phyloP scores from a whole-genome alignment of 2,329 filamentous ascomycete genomes.

The Aspergillus novofumigatus region DNA sequence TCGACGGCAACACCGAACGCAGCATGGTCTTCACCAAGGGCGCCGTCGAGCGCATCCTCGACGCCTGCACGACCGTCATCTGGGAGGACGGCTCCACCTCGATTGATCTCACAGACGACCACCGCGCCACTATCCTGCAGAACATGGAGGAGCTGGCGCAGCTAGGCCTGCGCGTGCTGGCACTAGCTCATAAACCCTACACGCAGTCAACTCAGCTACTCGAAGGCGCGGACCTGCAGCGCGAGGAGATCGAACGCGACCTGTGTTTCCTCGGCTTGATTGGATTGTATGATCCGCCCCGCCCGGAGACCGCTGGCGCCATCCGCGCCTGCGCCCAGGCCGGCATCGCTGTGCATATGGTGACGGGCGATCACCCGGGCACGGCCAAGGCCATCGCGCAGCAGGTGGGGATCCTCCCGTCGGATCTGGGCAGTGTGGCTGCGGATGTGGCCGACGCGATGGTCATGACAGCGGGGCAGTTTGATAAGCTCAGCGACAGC shows the following conservation, averaged over 20 bases:
- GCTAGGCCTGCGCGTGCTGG: constrained; percentile 65
- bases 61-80: constrained; percentile 55
- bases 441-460: constrained; percentile 61
- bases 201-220: not conserved
- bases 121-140: constrained; percentile 54
- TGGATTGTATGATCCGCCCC: constrained; percentile 82
- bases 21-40: constrained; percentile 41
- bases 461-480: constrained; percentile 72
- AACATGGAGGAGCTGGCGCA: constrained; percentile 67
- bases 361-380: constrained; percentile 76
- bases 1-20: constrained; percentile 17
- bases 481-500: constrained; percentile 70
- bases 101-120: constrained; percentile 49
- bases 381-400: constrained; percentile 74
- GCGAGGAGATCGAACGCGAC: constrained; percentile 61
- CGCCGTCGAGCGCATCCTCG: constrained; percentile 66
- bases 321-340: constrained; percentile 67
- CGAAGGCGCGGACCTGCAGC: constrained; percentile 31
- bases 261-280: constrained; percentile 76
- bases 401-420: constrained; percentile 72
- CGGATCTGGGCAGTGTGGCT: constrained; percentile 57
- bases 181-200: constrained; percentile 50
- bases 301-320: constrained; percentile 70
- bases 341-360: constrained; percentile 77
- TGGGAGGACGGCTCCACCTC: constrained; percentile 33